Conservation (phyloP, 257 asterid genomes). For the Fraxinus anomala region DNA sequence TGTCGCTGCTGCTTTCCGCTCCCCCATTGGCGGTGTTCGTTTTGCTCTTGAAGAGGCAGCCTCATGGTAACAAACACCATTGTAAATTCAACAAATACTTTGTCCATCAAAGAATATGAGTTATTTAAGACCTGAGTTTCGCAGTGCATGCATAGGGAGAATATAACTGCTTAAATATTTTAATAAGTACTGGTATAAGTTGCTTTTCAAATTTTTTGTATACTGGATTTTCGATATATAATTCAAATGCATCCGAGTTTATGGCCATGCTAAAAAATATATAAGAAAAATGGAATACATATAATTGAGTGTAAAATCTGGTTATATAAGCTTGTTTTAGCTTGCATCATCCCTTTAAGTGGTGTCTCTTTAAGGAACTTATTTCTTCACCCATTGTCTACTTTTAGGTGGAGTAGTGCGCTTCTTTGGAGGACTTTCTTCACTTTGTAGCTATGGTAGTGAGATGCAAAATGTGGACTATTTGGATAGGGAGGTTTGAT, state of each 20-base stretch:
- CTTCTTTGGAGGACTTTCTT: slow-evolving; percentile 97
- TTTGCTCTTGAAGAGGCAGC: slow-evolving; percentile 99
- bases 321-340: background rate
- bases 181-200: background rate
- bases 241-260: background rate
- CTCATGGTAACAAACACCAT: slow-evolving; percentile 60
- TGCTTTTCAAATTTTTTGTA: background rate
- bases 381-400: slow-evolving; percentile 4
- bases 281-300: background rate
- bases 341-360: slow-evolving; percentile 14
- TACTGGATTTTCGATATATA: background rate
- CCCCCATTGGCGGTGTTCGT: slow-evolving; percentile 99
- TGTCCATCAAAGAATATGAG: background rate
- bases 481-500: slow-evolving; percentile 95
- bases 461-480: slow-evolving; percentile 82
- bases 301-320: slow-evolving; percentile 7
- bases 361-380: slow-evolving; percentile 10
- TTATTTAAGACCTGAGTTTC: background rate
- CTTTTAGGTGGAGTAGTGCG: slow-evolving; percentile 97
- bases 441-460: slow-evolving; percentile 91
- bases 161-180: background rate
- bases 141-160: background rate
- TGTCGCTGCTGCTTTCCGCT: slow-evolving; percentile 99
- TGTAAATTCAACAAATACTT: background rate
- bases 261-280: background rate